A percentile compares a stretch with the other conserved stretches of the same genome.
phyloP scores from a whole-genome alignment of 2,329 filamentous ascomycete genomes.

The Fusarium continuum region DNA sequence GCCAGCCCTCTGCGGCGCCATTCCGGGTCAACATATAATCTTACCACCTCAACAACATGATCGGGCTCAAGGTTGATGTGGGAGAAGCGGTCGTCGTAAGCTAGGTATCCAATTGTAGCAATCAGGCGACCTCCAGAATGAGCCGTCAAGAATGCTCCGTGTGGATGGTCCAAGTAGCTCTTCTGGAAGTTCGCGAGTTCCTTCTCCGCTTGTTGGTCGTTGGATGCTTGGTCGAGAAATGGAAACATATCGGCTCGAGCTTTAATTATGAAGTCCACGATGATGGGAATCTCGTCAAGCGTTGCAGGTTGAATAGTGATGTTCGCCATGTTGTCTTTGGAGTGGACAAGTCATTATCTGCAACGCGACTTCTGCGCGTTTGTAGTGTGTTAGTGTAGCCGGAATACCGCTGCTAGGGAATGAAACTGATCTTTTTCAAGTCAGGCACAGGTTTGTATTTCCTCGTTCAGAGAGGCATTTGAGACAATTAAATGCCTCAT shows the following conservation, averaged over 20 bases:
- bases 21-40: conserved; percentile 41
- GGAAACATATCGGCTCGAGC: conserved; percentile 45
- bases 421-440: neutral
- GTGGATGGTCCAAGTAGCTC: conserved; percentile 37
- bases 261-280: conserved; percentile 37
- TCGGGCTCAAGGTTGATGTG: conserved; percentile 28
- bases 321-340: neutral
- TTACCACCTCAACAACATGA: conserved; percentile 41
- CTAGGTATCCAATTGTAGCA: conserved; percentile 40
- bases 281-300: conserved; percentile 31
- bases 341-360: neutral
- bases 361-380: too few relatives aligned
- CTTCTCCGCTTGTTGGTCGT: conserved; percentile 10
- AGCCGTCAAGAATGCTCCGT: conserved; percentile 38
- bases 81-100: conserved; percentile 42
- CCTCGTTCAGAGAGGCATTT: neutral
- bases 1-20: conserved; percentile 44
- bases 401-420: neutral
- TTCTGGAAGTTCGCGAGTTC: conserved; percentile 36
- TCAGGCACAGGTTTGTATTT: neutral
- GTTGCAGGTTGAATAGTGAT: conserved; percentile 26
- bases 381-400: too few relatives aligned
- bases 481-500: neutral
- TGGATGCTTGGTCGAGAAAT: conserved; percentile 34
- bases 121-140: conserved; percentile 20